Evolutionary conservation across 768 basidiomycete species (phyloP).

Genomic region (Naganishia friedmannii): DNA sequence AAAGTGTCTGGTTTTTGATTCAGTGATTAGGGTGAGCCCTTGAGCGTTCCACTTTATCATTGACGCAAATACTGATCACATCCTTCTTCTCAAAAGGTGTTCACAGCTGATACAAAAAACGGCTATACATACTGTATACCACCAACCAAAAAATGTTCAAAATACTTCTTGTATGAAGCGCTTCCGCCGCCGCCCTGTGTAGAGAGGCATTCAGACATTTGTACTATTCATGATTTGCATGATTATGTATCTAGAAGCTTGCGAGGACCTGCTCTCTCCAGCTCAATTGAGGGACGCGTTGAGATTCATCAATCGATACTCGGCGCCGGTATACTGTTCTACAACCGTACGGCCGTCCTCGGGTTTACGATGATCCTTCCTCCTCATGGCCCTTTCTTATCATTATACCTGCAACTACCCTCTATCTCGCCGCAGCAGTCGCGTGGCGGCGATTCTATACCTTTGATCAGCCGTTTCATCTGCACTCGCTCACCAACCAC

Average conservation of each 20-base stretch:
- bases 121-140: conserved; percentile 19
- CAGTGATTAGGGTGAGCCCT: background rate
- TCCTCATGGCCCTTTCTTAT: too few relatives aligned
- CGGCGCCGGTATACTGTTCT: too few relatives aligned
- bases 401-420: too few relatives aligned
- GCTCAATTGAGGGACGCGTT: too few relatives aligned
- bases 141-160: conserved; percentile 18
- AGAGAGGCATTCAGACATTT: conserved; percentile 22
- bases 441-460: too few relatives aligned
- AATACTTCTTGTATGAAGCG: conserved; percentile 27
- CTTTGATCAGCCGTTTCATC: too few relatives aligned
- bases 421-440: too few relatives aligned
- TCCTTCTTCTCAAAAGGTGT: background rate
- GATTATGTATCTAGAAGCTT: conserved; percentile 12
- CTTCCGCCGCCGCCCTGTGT: conserved; percentile 4
- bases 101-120: background rate
- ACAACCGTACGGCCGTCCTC: too few relatives aligned
- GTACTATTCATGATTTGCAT: conserved; percentile 22
- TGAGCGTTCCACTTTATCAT: too few relatives aligned
- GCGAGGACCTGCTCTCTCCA: background rate
- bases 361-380: too few relatives aligned
- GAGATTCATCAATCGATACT: too few relatives aligned
- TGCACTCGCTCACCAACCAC: too few relatives aligned
- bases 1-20: background rate
- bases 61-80: background rate